Percentiles rank a stretch among this genome's conserved stretches.
These are phyloP conservation scores for Rhodotorula sp. DNA, from an alignment of 1,284 basidiomycete genomes.

Conservation along the genomic window DNA sequence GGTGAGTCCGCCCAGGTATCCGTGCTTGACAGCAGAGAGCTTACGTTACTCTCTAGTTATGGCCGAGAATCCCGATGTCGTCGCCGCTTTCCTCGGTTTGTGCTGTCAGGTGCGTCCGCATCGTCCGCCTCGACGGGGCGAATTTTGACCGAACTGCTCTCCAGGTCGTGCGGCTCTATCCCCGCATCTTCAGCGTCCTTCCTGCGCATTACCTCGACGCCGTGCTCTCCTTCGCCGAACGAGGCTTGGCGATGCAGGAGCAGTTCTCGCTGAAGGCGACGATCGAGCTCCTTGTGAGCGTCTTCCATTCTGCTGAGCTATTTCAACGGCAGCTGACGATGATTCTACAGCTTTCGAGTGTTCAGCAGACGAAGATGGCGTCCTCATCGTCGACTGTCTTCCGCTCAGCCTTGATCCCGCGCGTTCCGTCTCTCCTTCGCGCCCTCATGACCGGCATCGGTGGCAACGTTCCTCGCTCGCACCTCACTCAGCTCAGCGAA, in stretches of 20 bases:
- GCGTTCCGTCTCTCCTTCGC: slow-evolving; percentile 30
- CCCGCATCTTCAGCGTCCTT: slow-evolving; percentile 30
- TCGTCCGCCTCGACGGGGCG: background rate
- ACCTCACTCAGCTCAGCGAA: slow-evolving; percentile 42
- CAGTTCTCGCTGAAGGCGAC: slow-evolving; percentile 42
- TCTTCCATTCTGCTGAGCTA: fast-evolving
- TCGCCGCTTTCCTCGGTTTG: slow-evolving; percentile 42
- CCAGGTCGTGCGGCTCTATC: slow-evolving; percentile 32
- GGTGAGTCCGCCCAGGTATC: slow-evolving; percentile 6
- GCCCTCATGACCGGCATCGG: slow-evolving; percentile 33
- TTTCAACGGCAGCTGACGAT: too few relatives aligned
- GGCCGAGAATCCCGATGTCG: slow-evolving; percentile 44
- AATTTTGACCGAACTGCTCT: background rate
- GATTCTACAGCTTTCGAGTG: slow-evolving; percentile 29
- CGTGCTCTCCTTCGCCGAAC: slow-evolving; percentile 35
- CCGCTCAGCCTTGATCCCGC: slow-evolving; percentile 9
- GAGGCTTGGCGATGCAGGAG: slow-evolving; percentile 42
- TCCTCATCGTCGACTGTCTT: slow-evolving; percentile 27
- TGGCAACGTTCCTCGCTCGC: slow-evolving; percentile 40
- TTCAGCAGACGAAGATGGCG: slow-evolving; percentile 41
- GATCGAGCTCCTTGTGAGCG: slow-evolving; percentile 40
- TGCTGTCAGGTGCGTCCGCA: slow-evolving; percentile 22
- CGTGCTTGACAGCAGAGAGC: background rate
- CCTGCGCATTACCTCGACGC: slow-evolving; percentile 35
- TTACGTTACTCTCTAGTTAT: slow-evolving; percentile 32